Conservation (phyloP, 1,284 basidiomycete species). For the Ustilago tritici region DNA sequence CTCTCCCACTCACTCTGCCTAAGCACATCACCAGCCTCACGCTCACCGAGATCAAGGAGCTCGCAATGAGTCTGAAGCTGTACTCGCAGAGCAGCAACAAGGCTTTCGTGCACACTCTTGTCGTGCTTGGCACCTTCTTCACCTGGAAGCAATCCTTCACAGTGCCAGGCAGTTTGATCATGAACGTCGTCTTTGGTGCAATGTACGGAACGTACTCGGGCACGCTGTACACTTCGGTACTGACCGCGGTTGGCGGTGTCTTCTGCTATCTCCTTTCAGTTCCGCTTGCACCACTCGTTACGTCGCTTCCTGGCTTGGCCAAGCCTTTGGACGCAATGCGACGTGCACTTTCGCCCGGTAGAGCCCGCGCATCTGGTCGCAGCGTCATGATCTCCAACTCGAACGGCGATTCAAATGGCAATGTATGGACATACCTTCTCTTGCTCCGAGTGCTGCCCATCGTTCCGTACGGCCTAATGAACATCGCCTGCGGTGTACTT, state of each 20-base stretch:
- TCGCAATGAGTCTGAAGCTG: slow-evolving; percentile 56
- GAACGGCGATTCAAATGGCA: slow-evolving; percentile 28
- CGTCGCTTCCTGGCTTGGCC: slow-evolving; percentile 59
- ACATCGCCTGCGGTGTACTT: slow-evolving; percentile 67
- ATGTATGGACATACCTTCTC: slow-evolving; percentile 64
- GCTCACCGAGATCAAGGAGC: slow-evolving; percentile 63
- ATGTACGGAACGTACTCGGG: slow-evolving; percentile 67
- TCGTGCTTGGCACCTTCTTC: slow-evolving; percentile 63
- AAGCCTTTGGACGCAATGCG: slow-evolving; percentile 64
- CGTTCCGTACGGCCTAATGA: slow-evolving; percentile 68
- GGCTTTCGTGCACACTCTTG: slow-evolving; percentile 60
- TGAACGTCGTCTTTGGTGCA: slow-evolving; percentile 68
- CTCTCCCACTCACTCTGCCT: slow-evolving; percentile 64
- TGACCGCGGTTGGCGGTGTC: slow-evolving; percentile 66
- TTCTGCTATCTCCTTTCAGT: slow-evolving; percentile 64
- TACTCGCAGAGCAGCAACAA: slow-evolving; percentile 55
- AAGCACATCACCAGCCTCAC: slow-evolving; percentile 65
- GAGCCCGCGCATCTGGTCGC: slow-evolving; percentile 40
- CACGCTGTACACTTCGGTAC: slow-evolving; percentile 61
- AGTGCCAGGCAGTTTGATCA: slow-evolving; percentile 66
- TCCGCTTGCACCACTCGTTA: slow-evolving; percentile 58
- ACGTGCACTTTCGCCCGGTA: slow-evolving; percentile 48
- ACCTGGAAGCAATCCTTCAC: slow-evolving; percentile 68
- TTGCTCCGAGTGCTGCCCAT: slow-evolving; percentile 67
- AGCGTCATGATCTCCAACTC: slow-evolving; percentile 48